Base-by-base conservation (phyloP, 805 yeast genomes). In the Saccharomycopsis synnaedendra region DNA sequence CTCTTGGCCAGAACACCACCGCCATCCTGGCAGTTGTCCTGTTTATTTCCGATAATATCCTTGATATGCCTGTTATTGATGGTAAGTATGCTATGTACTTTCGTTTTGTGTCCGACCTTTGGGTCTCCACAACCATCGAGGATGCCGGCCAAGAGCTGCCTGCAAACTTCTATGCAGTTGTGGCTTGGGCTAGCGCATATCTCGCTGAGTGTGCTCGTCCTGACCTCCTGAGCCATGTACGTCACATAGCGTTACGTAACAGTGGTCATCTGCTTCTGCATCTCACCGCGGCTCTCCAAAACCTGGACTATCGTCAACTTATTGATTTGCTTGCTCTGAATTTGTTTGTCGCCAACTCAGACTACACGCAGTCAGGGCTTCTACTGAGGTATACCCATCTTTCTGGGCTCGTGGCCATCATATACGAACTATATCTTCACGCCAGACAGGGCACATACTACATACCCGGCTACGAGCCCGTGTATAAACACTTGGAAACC, bases 361-460 rank as follows among this genome's bases (percentile, higher is more conserved):
- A 47, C 31, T 47, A 42, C 33, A 34, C 27, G 19, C 40, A 46
- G n/a, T 45, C 42, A 11, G 47, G 43, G 19, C 46, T 42, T 32
- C 32, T 32, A 19, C 35, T 44, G 5, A 39, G 47, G 33, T 40
- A 43, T 37, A 35, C 33, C 32, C 53, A 49, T 47, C 19, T 49
- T 5, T 46, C 35, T 19, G 53, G 53, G 8, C 11, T 49, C 19
- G 47, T 49, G 36, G 53, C 53, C 4, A 43, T 49, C 11, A 46
- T 49, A 29, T 40, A 49, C 36, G 53, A 49, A 32, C 30, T 49
- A 8, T 49, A 46, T 40, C 31, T 42, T 9, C 50, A 47, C 35
- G 42, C 44, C n/a, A 41, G 40, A 19, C 11, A 28, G 19, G 32
- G 46, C 5, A 33, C 45, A 10, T 11, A 42, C 6, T 47, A 43